Evolutionary conservation across 306 rosid species (phyloP), one percentile per base, ranked within the genome.

Genomic region (Hippophae tibetana): DNA sequence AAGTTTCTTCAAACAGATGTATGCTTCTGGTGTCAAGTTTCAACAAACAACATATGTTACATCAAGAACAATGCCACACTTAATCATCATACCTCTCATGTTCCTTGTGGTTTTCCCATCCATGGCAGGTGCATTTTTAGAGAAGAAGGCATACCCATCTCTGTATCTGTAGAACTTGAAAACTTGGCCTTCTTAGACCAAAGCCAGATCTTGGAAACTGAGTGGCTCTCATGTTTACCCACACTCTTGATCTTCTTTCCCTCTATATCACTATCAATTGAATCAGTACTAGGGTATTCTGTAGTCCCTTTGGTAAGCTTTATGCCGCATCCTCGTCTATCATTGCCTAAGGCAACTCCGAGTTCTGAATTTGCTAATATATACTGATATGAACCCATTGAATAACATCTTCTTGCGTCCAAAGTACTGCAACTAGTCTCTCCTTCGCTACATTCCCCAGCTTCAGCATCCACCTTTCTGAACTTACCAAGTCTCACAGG

Each of bases 371-470:
- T 74, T 0, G 68, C 89, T 63, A 87, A 82, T 62, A 88, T 96
- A 43, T 92, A 92, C 72, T 92, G 93, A 62, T 92, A 92, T 41
- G 96, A 87, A 13, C 98, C 98, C 98, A 90, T 85, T 43, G 98
- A 90, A 60, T 25, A 90, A 62, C 99, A 92, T 70, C 99, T 88
- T 62, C 99, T 88, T 7, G 96, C 95, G 82, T 92, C 96, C 83
- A 92, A 73, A 55, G 71, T 92, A 72, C 96, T 88, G 62, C 98
- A 85, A 67, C 96, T 88, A 27, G 95, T 81, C 74, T 92, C 99
- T 49, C 90, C 97, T 13, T 68, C 85, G 60, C 56, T 88, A 0
- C 66, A 62, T 60, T 79, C 90, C 69, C 69, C 92, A 3, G 47
- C 63, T 58, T 77, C 89, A 54, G 12, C 78, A 64, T 72, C 61